Evolutionary conservation across 2,329 filamentous ascomycete species (phyloP), one percentile per base, ranked within the genome.

Genomic region (Akanthomyces muscarius): DNA sequence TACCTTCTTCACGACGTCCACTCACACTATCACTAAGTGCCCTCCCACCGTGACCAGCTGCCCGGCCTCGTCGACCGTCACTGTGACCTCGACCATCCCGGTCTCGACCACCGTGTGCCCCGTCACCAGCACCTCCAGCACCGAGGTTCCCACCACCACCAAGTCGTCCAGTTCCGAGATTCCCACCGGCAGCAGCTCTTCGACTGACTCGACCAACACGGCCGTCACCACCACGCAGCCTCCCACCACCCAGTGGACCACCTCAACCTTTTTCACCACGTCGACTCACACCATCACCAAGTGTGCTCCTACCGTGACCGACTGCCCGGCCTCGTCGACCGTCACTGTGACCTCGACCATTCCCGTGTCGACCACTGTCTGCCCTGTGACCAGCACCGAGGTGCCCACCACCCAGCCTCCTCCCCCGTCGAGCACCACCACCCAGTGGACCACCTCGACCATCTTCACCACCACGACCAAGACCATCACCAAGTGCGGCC

Each of bases 101-200:
- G 60, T 73, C 54, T 77, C 73, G 44, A 80, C 77, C 50, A 80
- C 78, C 5, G 70, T 79, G 61, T 79, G 77, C 73, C 78, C 78
- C 13, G 73, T 80, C 57, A 72, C 70, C 21, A 60, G 47, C 47
- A 62, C 60, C 33, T 36, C 33, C 2, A 36, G 33, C 33, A 10
- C 33, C 3, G 53, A 57, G 36, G 60, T 59, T 56, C 65, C 51
- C 38, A 36, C 28, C 50, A 58, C 16, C 30, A 30, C 28, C 28
- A 30, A 30, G 28, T 30, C 28, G 28, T 30, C 28, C 28, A 47
- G 48, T 33, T 47, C 38, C 23, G 30, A 45, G 6, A 30, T 50
- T 36, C 47, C 44, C 6, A 30, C 55, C 8, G 53, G 33, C n/a
- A 36, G 50, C 30, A 52, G n/a, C 30, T 18, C 21, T 21, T 21